Conservation (phyloP, 2,329 filamentous ascomycete species). For the Apiospora sp. region DNA sequence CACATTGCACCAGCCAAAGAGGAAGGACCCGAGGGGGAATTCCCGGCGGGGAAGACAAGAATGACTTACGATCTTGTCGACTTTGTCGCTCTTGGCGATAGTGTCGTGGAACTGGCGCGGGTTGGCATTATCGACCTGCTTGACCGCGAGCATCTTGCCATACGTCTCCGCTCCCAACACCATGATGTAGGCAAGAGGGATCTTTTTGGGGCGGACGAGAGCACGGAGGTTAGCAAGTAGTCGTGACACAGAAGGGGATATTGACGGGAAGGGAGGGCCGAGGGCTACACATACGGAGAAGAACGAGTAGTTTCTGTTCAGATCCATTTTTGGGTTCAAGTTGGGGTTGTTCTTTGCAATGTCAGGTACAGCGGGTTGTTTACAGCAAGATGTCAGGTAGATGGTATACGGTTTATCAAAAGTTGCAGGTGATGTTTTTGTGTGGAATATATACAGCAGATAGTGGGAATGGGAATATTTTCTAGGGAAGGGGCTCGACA, state of each 20-base stretch:
- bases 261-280: not conserved
- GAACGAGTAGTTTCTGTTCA: conserved; percentile 24
- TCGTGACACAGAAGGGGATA: not conserved
- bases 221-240: not conserved
- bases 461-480: not conserved
- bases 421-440: not conserved
- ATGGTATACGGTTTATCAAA: not conserved
- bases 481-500: not conserved
- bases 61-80: conserved; percentile 22
- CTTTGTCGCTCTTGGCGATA: not conserved
- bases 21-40: not conserved
- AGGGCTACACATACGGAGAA: conserved; percentile 16
- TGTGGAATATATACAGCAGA: not conserved
- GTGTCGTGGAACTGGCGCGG: conserved; percentile 22
- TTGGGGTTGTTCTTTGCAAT: not conserved
- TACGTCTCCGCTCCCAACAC: not conserved
- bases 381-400: not conserved
- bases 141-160: conserved; percentile 10
- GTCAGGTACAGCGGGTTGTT: not conserved
- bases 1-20: not conserved
- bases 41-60: not conserved
- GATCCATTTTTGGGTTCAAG: not conserved
- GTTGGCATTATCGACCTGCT: conserved; percentile 2
- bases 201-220: not conserved
- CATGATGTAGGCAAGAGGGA: conserved; percentile 4